Percentiles rank a stretch among this genome's conserved stretches.
Evolutionary conservation across 1,139 yeast genomes (phyloP).

Genomic region (Kodamaea sp.): DNA sequence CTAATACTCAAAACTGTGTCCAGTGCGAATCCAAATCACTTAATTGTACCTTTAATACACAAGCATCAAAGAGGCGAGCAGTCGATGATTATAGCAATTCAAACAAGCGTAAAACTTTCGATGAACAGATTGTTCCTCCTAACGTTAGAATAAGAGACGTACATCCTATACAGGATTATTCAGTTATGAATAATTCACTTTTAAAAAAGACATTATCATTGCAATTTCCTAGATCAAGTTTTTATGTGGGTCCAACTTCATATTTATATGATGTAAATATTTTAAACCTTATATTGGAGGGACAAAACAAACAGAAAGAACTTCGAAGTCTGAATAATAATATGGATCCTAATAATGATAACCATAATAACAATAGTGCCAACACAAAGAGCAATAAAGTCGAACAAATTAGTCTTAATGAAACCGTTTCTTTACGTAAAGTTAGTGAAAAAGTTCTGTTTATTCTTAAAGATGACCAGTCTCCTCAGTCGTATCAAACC

Average conservation of each 20-base stretch:
- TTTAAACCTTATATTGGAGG: constrained; percentile 50
- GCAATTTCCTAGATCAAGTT: constrained; percentile 74
- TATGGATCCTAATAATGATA: constrained; percentile 5
- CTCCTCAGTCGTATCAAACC: constrained; percentile 56
- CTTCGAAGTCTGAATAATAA: background rate
- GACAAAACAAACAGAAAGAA: constrained; percentile 23
- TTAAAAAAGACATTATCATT: constrained; percentile 44
- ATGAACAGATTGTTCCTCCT: constrained; percentile 35
- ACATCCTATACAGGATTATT: constrained; percentile 54
- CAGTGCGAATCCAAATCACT: constrained; percentile 67
- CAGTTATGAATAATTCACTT: constrained; percentile 46
- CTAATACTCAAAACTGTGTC: constrained; percentile 56
- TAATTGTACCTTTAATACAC: constrained; percentile 53
- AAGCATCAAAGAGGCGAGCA: constrained; percentile 31
- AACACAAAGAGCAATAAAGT: constrained; percentile 27
- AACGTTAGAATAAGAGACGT: constrained; percentile 53
- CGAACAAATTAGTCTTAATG: constrained; percentile 62
- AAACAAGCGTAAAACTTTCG: constrained; percentile 12
- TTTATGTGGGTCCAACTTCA: constrained; percentile 73
- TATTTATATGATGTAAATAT: constrained; percentile 57
- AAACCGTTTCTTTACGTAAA: constrained; percentile 57
- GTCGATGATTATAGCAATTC: constrained; percentile 18
- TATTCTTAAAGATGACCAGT: constrained; percentile 66
- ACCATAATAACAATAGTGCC: constrained; percentile 9
- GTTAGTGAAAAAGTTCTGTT: constrained; percentile 66